phyloP scores from a whole-genome alignment of 306 rosid genomes.

The Cicer judaicum region DNA sequence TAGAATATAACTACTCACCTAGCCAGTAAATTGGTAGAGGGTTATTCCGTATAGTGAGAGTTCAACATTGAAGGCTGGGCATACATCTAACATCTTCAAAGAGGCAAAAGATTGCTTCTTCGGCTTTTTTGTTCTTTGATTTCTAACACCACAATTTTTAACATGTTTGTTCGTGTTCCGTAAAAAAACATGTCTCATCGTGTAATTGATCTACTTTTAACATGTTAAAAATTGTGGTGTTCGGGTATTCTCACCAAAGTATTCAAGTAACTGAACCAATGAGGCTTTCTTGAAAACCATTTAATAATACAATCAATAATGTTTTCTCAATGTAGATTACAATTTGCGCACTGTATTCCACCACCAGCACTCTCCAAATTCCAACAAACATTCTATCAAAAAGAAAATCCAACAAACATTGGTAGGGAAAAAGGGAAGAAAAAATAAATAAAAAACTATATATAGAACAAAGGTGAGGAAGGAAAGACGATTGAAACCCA shows the following conservation, averaged over 20 bases:
- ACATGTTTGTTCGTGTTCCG: too few species aligned
- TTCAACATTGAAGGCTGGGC: too few species aligned
- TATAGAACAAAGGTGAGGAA: slow-evolving; percentile 38
- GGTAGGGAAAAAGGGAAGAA: slow-evolving; percentile 39
- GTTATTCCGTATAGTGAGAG: too few species aligned
- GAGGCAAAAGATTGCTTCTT: too few species aligned
- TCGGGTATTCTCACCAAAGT: background rate
- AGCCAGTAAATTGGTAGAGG: too few species aligned
- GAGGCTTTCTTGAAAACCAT: slow-evolving; percentile 50
- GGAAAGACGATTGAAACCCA: slow-evolving; percentile 46
- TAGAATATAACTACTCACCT: too few species aligned
- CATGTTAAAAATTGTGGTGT: too few species aligned
- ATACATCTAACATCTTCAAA: too few species aligned
- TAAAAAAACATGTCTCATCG: too few species aligned
- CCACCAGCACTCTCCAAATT: slow-evolving; percentile 58
- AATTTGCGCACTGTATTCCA: slow-evolving; percentile 58
- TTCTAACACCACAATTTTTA: too few species aligned
- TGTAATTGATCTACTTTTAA: too few species aligned
- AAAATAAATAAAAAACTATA: slow-evolving; percentile 22
- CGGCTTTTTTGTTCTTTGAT: too few species aligned
- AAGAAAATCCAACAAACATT: slow-evolving; percentile 31
- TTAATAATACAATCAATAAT: slow-evolving; percentile 56
- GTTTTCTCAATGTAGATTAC: slow-evolving; percentile 58
- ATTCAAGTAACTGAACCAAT: slow-evolving; percentile 35
- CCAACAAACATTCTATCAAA: slow-evolving; percentile 45